These are phyloP conservation scores for Volvox africanus DNA, from an alignment of 139 green algal genomes.

Conservation along the genomic window DNA sequence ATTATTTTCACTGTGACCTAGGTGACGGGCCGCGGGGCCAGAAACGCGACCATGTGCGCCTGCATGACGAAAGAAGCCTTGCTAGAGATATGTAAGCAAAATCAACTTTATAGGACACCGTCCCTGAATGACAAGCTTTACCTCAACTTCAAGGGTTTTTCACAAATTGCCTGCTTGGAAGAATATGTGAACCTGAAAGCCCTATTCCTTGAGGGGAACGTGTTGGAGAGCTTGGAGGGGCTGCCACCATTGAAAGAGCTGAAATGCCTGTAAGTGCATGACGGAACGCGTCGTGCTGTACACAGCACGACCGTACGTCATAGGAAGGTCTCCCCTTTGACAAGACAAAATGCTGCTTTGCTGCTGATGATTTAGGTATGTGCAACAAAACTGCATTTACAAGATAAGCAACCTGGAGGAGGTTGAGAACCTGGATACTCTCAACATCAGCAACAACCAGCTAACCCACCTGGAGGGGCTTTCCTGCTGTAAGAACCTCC, in stretches of 20 bases:
- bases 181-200: slow-evolving; percentile 84
- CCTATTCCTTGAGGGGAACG: slow-evolving; percentile 93
- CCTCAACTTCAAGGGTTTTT: slow-evolving; percentile 89
- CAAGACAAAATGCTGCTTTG: neutral
- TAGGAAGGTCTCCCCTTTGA: neutral
- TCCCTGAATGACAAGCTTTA: slow-evolving; percentile 92
- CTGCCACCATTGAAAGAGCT: slow-evolving; percentile 83
- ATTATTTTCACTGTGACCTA: neutral
- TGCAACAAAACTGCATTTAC: slow-evolving; percentile 88
- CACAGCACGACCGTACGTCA: too few species aligned
- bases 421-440: slow-evolving; percentile 75
- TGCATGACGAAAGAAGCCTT: slow-evolving; percentile 76
- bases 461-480: slow-evolving; percentile 73
- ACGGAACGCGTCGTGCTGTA: neutral
- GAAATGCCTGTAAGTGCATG: slow-evolving; percentile 80
- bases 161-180: slow-evolving; percentile 74
- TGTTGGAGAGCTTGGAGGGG: slow-evolving; percentile 79
- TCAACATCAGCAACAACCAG: slow-evolving; percentile 91
- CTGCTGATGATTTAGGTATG: slow-evolving; percentile 69
- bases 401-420: slow-evolving; percentile 60
- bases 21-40: neutral
- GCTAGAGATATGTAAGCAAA: slow-evolving; percentile 78
- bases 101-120: slow-evolving; percentile 84
- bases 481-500: slow-evolving; percentile 61
- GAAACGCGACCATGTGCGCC: slow-evolving; percentile 14